Base-by-base conservation (phyloP, 768 basidiomycete genomes). In the Tephrocybe sp. region DNA sequence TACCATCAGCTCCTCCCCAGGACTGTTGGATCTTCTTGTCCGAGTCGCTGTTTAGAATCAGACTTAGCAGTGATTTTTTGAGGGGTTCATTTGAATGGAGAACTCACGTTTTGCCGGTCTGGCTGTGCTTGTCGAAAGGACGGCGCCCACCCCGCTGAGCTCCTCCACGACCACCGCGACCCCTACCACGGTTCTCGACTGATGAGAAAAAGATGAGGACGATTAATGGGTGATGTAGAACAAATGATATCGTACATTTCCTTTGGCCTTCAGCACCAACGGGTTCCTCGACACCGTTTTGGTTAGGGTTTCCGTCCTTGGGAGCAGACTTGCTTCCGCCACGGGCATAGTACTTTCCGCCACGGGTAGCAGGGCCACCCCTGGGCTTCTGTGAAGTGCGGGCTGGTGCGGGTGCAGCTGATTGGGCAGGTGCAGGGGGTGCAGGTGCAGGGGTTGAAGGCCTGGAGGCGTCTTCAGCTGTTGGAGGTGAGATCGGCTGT, bases 1-100 rank as follows among this genome's bases (percentile, higher is more conserved):
- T 78, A 59, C 88, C 92, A 59, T 94, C 90, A 56, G 94, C 91
- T 34, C 88, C 91, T 56, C 95, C 95, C 95, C 95, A 98, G 57
- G 86, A 87, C 64, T 92, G 88, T 66, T 91, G 88, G 60, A 94
- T 72, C 75, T 91, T 92, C 80, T 97, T 98, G 59, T 94, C 90
- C 38, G 91, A 87, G 72, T 98, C 95, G 66, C 91, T 94, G 55
- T 25, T 42, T 21, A 47, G 44, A 23, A 46, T 11, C 50, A 41
- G 50, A 52, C 45, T 27, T 58, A 47, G 51, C 49, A 15, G 40
- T 16, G 36, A 5, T 29, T 10, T 19, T 42, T 31, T 18, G 6
- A 55, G 12, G n/a, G n/a, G n/a, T n/a, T n/a, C n/a, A n/a, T 33
- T 15, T 27, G 24, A n/a, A 49, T n/a, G 24, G 24, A 21, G 16